These are phyloP conservation scores for Pythium apleroticum DNA, from an alignment of 352 stramenopile species.

Conservation along the genomic window DNA sequence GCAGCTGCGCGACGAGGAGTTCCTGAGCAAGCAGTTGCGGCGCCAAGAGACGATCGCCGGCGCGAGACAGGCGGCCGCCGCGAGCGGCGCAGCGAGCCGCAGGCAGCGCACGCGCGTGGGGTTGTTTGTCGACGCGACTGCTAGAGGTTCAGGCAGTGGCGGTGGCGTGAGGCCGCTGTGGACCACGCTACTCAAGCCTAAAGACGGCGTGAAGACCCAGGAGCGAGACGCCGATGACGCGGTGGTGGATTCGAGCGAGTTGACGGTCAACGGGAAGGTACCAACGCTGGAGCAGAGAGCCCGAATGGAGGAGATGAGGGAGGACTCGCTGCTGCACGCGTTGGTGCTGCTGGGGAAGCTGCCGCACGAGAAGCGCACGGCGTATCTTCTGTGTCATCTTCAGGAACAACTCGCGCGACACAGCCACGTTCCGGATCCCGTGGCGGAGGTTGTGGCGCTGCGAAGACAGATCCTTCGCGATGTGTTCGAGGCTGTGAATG, in stretches of 20 bases:
- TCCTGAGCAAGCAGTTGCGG: slow-evolving; percentile 63
- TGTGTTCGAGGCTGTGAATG: slow-evolving; percentile 50
- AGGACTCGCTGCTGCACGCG: slow-evolving; percentile 48
- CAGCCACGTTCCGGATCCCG: slow-evolving; percentile 52
- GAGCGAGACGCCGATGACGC: slow-evolving; percentile 34
- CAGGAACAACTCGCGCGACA: slow-evolving; percentile 38
- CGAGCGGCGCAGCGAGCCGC: slow-evolving; percentile 1
- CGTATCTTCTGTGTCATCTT: slow-evolving; percentile 51
- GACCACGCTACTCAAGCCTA: slow-evolving; percentile 23
- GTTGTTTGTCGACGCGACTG: slow-evolving; percentile 38
- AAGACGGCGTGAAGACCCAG: slow-evolving; percentile 6
- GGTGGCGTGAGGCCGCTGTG: slow-evolving; percentile 19
- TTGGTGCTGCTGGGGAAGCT: slow-evolving; percentile 55
- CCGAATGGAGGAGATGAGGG: slow-evolving; percentile 9
- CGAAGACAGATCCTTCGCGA: slow-evolving; percentile 54
- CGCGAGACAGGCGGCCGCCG: slow-evolving; percentile 27
- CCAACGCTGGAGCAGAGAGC: slow-evolving; percentile 9
- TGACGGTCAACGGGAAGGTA: neutral
- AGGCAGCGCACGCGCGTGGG: neutral
- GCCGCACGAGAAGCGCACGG: slow-evolving; percentile 38
- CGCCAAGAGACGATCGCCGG: slow-evolving; percentile 50
- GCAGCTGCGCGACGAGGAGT: slow-evolving; percentile 66
- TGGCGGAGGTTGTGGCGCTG: slow-evolving; percentile 55
- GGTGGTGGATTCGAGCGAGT: slow-evolving; percentile 6
- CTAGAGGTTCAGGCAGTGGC: slow-evolving; percentile 15